Evolutionary conservation across 169 alveolate species (phyloP), one percentile per base, ranked within the genome.

Genomic region (Eimeria acervulina): DNA sequence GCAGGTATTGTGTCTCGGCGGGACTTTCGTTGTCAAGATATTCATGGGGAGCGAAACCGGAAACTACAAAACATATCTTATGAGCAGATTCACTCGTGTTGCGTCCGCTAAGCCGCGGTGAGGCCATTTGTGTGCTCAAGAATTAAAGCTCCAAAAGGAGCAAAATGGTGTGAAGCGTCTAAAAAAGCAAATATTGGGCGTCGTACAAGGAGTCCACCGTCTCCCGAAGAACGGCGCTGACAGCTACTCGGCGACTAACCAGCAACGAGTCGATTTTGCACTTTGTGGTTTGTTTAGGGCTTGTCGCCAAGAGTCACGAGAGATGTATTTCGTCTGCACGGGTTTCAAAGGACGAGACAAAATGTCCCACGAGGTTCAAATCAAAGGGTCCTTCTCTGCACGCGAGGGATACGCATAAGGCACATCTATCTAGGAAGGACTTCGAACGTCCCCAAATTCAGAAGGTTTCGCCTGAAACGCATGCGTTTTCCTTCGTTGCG

Each of bases 261-360:
- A 10, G 55, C 33, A 12, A 78, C 55, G 15, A 42, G 6, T 40
- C 78, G 7, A 1, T 23, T n/a, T 4, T 52, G 78, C 78, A 36
- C 19, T 80, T 31, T 47, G n/a, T n/a, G 76, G 21, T 95, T 2
- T 31, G 15, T 78, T 28, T 78, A 95, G 95, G 66, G 97, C 97
- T 13, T 91, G 91, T n/a, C 95, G 97, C 26, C 78, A 28, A 47
- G 97, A 96, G 44, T 93, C 96, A 23, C 85, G 96, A 78, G 97
- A 96, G n/a, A 96, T 96, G 95, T 96, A 83, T 51, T 88, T 96
- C 84, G 96, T 96, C 85, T 96, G 97, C 87, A 72, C 28, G 42
- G 76, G 85, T 6, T 96, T 96, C 59, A 26, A 92, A 31, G 97
- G 97, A 10, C 92, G 97, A 7, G 95, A 52, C 61, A 87, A 74